These are phyloP conservation scores for Monascus purpureus DNA, from an alignment of 495 filamentous ascomycete species.

Conservation along the genomic window DNA sequence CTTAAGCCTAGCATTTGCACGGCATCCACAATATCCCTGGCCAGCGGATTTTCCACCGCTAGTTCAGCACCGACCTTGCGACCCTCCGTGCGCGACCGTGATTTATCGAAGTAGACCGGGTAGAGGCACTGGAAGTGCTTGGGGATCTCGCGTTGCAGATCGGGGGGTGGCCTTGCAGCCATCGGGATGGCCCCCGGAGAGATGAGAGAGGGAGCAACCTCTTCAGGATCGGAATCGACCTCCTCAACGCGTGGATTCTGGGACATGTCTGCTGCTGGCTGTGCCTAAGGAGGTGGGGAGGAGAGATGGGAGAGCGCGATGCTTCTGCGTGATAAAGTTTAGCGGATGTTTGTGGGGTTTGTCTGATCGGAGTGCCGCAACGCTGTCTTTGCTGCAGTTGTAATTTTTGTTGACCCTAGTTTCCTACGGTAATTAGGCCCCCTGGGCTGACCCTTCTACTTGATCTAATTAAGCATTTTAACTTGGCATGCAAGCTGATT, in stretches of 20 bases:
- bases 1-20: conserved; percentile 57
- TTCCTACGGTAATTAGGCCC: too few species aligned
- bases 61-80: conserved; percentile 56
- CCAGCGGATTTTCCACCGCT: conserved; percentile 76
- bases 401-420: too few species aligned
- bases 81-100: conserved; percentile 60
- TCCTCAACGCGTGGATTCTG: conserved; percentile 76
- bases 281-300: not conserved
- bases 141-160: conserved; percentile 41
- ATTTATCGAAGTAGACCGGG: conserved; percentile 82
- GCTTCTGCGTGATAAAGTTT: too few species aligned
- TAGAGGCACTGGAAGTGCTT: conserved; percentile 80
- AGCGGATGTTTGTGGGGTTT: too few species aligned
- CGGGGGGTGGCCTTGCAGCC: conserved; percentile 21
- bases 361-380: too few species aligned
- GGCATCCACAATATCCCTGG: conserved; percentile 77
- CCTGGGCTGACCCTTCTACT: too few species aligned
- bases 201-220: conserved; percentile 46
- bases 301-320: not conserved
- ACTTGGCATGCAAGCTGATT: too few species aligned
- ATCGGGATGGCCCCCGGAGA: conserved; percentile 21
- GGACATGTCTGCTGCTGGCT: conserved; percentile 43
- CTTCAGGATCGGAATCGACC: conserved; percentile 64
- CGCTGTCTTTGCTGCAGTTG: too few species aligned
- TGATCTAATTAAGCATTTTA: too few species aligned